A percentile compares a stretch with the other conserved stretches of the same genome.
Evolutionary conservation across 78 protist species (phyloP).

Genomic region (Fonticula alba): DNA sequence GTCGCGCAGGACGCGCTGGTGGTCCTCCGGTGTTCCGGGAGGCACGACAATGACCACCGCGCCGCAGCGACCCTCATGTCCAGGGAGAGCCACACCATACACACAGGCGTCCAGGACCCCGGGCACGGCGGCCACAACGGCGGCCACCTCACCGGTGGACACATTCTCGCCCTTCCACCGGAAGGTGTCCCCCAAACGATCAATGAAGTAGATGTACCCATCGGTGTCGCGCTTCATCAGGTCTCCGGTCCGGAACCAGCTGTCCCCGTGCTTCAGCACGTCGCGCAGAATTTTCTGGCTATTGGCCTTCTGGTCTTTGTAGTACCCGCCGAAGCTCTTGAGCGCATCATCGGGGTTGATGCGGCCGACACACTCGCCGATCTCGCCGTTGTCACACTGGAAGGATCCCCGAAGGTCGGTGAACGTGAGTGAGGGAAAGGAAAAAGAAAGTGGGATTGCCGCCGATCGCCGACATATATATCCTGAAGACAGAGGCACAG

Average conservation of each 20-base stretch:
- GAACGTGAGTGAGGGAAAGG: no score
- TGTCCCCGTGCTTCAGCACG: constrained; percentile 17
- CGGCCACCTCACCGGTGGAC: constrained; percentile 29
- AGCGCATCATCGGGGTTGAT: not conserved
- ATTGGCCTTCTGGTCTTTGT: not conserved
- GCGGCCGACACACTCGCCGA: constrained; percentile 19
- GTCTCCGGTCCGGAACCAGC: constrained; percentile 25
- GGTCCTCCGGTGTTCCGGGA: no score
- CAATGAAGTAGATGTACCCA: constrained; percentile 28
- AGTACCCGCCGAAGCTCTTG: constrained; percentile 21
- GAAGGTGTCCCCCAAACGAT: constrained; percentile 38
- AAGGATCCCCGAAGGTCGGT: no score
- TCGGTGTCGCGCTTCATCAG: constrained; percentile 4
- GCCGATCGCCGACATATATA: no score
- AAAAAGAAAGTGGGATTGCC: no score
- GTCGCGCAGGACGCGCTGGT: no score
- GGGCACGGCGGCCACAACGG: not conserved
- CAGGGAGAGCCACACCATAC: not conserved
- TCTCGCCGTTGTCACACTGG: not conserved
- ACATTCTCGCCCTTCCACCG: constrained; percentile 49
- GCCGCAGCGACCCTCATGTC: not conserved
- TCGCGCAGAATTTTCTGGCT: not conserved
- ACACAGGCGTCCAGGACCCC: constrained; percentile 1
- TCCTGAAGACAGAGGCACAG: no score
- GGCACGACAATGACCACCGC: not conserved